Percentiles rank a stretch among this genome's conserved stretches.
phyloP scores from a whole-genome alignment of 768 basidiomycete genomes.

The Rhizopogon roseolus region DNA sequence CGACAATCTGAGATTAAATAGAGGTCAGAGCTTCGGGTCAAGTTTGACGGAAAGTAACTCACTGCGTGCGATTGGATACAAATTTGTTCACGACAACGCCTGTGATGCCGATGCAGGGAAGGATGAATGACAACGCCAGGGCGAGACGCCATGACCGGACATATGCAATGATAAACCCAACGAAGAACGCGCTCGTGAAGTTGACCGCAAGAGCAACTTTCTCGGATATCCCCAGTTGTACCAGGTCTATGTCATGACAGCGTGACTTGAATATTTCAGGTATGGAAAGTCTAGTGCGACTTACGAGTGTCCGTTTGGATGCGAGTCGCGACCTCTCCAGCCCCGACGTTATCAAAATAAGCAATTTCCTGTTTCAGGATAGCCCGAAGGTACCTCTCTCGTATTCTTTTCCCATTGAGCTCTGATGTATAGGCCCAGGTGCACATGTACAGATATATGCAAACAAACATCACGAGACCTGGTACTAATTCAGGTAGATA shows the following conservation, averaged over 20 bases:
- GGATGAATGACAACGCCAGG: constrained; percentile 41
- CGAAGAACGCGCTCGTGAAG: constrained; percentile 39
- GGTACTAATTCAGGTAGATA: neutral
- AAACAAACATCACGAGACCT: constrained; percentile 43
- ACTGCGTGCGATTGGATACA: constrained; percentile 25
- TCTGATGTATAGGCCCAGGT: constrained; percentile 36
- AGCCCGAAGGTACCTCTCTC: constrained; percentile 44
- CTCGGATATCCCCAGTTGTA: constrained; percentile 51
- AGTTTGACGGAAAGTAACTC: neutral
- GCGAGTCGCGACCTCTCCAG: constrained; percentile 55
- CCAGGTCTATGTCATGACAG: constrained; percentile 23
- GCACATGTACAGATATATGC: constrained; percentile 38
- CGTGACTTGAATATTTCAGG: neutral
- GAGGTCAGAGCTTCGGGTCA: neutral
- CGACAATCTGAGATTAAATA: constrained; percentile 22
- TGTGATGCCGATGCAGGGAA: constrained; percentile 44
- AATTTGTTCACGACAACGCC: constrained; percentile 37
- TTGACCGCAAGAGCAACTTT: constrained; percentile 38
- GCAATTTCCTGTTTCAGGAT: constrained; percentile 48
- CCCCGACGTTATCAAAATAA: constrained; percentile 40
- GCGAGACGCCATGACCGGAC: constrained; percentile 42
- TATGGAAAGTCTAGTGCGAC: neutral
- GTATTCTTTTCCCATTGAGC: constrained; percentile 40
- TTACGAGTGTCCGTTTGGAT: constrained; percentile 26
- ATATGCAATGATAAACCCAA: constrained; percentile 44